Conservation (phyloP, 2,329 filamentous ascomycete species). For the Calonectria fujianensis region DNA sequence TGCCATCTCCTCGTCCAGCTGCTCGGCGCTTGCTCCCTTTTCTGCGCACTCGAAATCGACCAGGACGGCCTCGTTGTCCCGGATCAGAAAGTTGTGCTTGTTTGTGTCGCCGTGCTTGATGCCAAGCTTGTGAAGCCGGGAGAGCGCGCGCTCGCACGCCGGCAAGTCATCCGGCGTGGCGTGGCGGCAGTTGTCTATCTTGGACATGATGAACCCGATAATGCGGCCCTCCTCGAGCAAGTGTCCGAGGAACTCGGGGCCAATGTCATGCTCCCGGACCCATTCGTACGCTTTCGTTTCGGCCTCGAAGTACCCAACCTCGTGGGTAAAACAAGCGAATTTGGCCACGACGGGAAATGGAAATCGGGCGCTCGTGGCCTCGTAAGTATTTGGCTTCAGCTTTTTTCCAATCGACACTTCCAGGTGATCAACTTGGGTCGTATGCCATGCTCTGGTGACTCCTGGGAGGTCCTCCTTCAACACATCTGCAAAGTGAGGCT, state of each 20-base stretch:
- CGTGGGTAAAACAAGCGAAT: neutral
- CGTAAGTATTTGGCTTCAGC: neutral
- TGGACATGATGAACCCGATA: neutral
- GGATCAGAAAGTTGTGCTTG: neutral
- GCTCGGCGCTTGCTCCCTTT: neutral
- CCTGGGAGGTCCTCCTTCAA: neutral
- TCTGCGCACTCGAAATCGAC: neutral
- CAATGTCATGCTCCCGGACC: neutral
- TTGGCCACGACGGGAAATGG: neutral
- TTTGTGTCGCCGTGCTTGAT: neutral
- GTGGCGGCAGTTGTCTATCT: neutral
- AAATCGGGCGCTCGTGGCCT: neutral
- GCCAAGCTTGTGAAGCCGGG: neutral
- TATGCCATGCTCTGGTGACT: neutral
- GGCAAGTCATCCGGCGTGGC: slow-evolving; percentile 8
- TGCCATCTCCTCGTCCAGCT: neutral
- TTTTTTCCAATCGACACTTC: neutral
- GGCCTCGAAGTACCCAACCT: neutral
- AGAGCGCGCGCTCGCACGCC: neutral
- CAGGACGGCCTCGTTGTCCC: neutral
- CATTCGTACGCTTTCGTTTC: neutral
- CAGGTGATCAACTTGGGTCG: neutral
- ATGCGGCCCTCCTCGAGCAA: neutral
- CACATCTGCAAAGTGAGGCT: neutral
- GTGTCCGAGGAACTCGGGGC: slow-evolving; percentile 2